Conservation (phyloP, 164 flowering plant species). For the Vitis cinerea region DNA sequence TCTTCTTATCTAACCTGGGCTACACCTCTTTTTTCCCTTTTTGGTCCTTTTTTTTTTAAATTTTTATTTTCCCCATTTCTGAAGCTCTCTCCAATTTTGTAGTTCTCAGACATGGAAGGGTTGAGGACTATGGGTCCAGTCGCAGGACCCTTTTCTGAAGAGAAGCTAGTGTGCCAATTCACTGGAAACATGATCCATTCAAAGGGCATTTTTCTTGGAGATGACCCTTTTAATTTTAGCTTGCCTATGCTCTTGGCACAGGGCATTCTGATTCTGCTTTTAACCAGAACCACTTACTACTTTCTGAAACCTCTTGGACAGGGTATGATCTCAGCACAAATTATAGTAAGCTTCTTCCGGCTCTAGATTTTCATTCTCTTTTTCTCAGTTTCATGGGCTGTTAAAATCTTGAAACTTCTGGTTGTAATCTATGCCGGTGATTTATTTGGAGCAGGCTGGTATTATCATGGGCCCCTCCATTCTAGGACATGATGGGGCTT, state of each 20-base stretch:
- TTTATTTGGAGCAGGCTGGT: constrained; percentile 17
- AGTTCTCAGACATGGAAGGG: constrained; percentile 15
- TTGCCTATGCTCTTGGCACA: constrained; percentile 16
- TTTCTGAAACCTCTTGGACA: constrained; percentile 28
- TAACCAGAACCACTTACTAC: constrained; percentile 3
- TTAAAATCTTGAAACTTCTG: too few relatives aligned
- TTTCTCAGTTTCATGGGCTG: neutral
- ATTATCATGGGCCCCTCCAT: constrained; percentile 20
- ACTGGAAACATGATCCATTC: neutral
- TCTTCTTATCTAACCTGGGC: too few relatives aligned
- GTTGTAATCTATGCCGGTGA: too few relatives aligned
- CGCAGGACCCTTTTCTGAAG: neutral
- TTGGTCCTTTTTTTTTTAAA: too few relatives aligned
- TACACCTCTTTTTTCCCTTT: too few relatives aligned
- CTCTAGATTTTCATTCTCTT: neutral
- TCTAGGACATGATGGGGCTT: neutral
- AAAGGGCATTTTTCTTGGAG: constrained; percentile 15
- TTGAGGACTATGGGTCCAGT: constrained; percentile 10
- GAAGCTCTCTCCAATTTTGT: neutral
- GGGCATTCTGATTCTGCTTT: constrained; percentile 1
- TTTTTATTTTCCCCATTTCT: too few relatives aligned
- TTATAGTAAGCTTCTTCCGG: constrained; percentile 20
- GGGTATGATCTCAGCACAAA: constrained; percentile 19
- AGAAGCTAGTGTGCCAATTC: constrained; percentile 23
- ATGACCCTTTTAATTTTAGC: constrained; percentile 9